Evolutionary conservation across 2,329 filamentous ascomycete species (phyloP), one percentile per base, ranked within the genome.

Genomic region (Fusarium sp.): DNA sequence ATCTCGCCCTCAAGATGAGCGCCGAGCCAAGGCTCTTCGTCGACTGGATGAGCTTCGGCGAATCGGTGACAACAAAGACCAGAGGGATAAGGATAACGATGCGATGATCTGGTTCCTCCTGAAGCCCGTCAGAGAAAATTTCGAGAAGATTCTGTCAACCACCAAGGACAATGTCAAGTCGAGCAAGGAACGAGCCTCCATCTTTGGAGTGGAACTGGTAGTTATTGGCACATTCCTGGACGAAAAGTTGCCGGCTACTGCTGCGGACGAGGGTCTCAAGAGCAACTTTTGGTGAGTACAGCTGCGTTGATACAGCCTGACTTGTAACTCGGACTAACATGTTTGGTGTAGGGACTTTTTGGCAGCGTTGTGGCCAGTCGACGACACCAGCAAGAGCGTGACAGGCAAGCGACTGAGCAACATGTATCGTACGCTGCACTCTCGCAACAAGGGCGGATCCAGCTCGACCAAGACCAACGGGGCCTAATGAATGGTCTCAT

Each of bases 181-280:
- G 31, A 89, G 89, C 76, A 91, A 91, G 74, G 87, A 89, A 62
- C 87, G 91, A 52, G 88, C 91, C 25, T 87, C 85, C 77, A 87
- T 91, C 50, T 88, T 92, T 78, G 91, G 91, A 75, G 84, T 85
- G 31, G 89, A 92, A 77, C 82, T 93, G 40, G 84, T 91, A 47
- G 86, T 86, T 6, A 91, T 93, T 80, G 91, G 91, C 63, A 88
- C 89, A 65, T 92, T 91, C 76, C 88, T 92, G 70, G 87, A 89
- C 59, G 83, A 83, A 69, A 82, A 81, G 66, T 75, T 85, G 33
- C 81, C 86, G 36, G 85, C 84, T 61, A 85, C 86, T 33, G 78
- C 81, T 59, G 81, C 82, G 13, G 81, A 84, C 38, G 81, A 83
- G 56, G 81, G 82, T 69, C 79, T 88, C 45, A 86, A 88, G 74